These are phyloP conservation scores for Tetragonia tetragonoides DNA, from an alignment of 148 eudicot genomes.

Conservation along the genomic window DNA sequence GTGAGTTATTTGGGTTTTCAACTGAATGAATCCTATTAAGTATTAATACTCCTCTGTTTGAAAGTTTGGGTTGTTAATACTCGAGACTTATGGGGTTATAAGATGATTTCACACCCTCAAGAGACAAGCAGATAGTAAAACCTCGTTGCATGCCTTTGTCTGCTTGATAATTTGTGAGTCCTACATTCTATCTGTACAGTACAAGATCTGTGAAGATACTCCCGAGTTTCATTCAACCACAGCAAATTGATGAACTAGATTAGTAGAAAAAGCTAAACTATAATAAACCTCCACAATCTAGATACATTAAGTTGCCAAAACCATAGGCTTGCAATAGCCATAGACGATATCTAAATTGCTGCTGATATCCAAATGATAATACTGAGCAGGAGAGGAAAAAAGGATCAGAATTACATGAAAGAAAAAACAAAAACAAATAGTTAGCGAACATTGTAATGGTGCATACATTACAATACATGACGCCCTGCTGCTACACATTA, in stretches of 20 bases:
- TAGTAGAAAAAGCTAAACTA: not conserved
- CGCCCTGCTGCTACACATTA: not conserved
- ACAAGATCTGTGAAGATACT: not conserved
- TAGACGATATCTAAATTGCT: too few species aligned
- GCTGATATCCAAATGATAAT: too few species aligned
- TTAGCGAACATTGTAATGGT: not conserved
- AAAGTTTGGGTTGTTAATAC: not conserved
- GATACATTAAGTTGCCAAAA: not conserved
- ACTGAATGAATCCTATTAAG: not conserved
- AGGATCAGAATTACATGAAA: not conserved
- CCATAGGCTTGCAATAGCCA: too few species aligned
- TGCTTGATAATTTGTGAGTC: too few species aligned
- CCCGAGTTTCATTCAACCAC: not conserved
- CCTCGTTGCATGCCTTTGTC: too few species aligned
- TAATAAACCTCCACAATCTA: not conserved
- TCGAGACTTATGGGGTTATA: not conserved
- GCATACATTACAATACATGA: not conserved
- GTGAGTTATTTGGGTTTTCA: conserved; percentile 8
- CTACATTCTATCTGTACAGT: too few species aligned
- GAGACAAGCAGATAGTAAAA: too few species aligned
- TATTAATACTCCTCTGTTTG: not conserved
- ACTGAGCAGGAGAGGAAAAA: too few species aligned
- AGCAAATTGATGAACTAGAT: not conserved
- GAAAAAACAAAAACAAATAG: not conserved
- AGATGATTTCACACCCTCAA: not conserved